A percentile compares a stretch with the other conserved stretches of the same genome.
Conservation (phyloP, 176 grass and related monocot species). For the Elaeis guineensis region DNA sequence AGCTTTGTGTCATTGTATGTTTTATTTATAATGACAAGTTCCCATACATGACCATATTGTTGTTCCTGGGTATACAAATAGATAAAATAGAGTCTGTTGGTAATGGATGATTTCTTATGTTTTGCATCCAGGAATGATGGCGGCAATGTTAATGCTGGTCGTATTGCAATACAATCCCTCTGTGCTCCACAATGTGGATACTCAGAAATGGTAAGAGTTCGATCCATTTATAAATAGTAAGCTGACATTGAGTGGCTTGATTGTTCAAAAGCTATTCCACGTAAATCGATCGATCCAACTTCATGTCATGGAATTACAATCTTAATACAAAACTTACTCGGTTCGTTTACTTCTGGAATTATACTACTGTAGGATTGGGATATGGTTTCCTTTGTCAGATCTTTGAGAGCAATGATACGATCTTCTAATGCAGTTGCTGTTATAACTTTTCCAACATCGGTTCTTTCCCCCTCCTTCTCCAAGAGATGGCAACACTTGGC, state of each 20-base stretch:
- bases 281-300: neutral
- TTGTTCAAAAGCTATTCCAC: neutral
- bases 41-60: no score
- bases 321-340: neutral
- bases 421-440: slow-evolving; percentile 62
- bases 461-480: slow-evolving; percentile 55
- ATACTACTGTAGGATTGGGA: slow-evolving; percentile 66
- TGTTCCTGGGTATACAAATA: no score
- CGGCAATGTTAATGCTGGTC: slow-evolving; percentile 36
- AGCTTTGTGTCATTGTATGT: no score
- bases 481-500: slow-evolving; percentile 96
- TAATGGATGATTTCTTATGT: neutral
- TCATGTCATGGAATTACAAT: no score
- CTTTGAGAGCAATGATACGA: slow-evolving; percentile 50
- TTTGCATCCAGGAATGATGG: slow-evolving; percentile 53
- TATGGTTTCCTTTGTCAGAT: slow-evolving; percentile 82
- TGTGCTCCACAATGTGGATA: slow-evolving; percentile 81
- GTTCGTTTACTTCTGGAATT: slow-evolving; percentile 3
- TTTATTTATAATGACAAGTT: no score
- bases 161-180: slow-evolving; percentile 82
- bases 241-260: no score
- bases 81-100: no score
- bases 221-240: no score
- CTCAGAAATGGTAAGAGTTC: slow-evolving; percentile 57
- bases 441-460: slow-evolving; percentile 58